Conservation (phyloP, 2,329 filamentous ascomycete species). For the Fusarium graminum region DNA sequence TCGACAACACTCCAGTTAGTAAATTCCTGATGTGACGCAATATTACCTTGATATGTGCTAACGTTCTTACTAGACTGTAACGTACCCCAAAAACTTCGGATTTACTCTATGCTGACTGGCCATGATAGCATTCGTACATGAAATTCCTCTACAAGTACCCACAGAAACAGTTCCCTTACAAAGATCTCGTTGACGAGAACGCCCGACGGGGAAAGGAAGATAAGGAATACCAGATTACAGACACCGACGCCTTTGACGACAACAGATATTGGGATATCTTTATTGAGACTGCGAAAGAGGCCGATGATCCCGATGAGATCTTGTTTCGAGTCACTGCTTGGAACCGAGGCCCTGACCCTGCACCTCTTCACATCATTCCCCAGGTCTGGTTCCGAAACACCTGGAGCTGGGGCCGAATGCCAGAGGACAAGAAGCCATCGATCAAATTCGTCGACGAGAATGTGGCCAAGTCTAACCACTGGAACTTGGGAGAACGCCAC, state of each 20-base stretch:
- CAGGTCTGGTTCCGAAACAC: conserved; percentile 98
- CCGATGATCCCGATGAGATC: conserved; percentile 90
- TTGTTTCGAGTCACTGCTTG: conserved; percentile 95
- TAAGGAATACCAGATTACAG: conserved; percentile 90
- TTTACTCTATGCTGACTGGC: conserved; percentile 27
- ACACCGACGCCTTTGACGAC: conserved; percentile 89
- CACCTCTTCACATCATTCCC: conserved; percentile 91
- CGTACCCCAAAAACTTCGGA: conserved; percentile 19
- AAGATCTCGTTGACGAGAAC: conserved; percentile 88
- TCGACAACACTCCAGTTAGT: conserved; percentile 87
- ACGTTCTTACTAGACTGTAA: conserved; percentile 60
- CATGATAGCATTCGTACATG: conserved; percentile 91
- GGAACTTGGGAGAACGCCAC: conserved; percentile 84
- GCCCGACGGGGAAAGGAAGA: conserved; percentile 80
- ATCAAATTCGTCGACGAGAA: conserved; percentile 76
- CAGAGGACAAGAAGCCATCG: conserved; percentile 81
- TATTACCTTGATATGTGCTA: conserved; percentile 27
- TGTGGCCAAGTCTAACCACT: conserved; percentile 81
- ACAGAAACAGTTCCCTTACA: conserved; percentile 90
- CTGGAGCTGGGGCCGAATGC: conserved; percentile 92
- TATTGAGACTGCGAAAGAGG: conserved; percentile 95
- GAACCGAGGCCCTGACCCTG: conserved; percentile 92
- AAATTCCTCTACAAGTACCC: conserved; percentile 99
- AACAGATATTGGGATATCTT: conserved; percentile 97
- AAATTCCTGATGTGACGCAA: conserved; percentile 44